phyloP scores from a whole-genome alignment of 352 stramenopile genomes.

The Phytophthora crassamura region DNA sequence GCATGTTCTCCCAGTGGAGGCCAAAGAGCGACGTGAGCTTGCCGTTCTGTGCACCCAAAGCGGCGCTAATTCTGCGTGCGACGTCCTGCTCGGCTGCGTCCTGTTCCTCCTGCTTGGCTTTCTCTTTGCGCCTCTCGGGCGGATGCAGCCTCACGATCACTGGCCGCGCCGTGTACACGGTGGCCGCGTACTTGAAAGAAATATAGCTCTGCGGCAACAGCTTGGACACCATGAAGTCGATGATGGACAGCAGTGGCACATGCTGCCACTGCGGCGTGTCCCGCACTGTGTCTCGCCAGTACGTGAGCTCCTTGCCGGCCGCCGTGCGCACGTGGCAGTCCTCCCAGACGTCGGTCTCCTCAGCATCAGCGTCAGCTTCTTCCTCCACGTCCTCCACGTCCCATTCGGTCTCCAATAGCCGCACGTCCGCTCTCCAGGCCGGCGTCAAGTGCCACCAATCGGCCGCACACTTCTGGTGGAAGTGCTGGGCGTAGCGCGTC shows the following conservation, averaged over 20 bases:
- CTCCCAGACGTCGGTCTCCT: constrained; percentile 34
- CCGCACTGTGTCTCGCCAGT: constrained; percentile 48
- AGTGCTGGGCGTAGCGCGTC: constrained; percentile 57
- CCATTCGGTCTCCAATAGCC: constrained; percentile 50
- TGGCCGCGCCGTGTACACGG: constrained; percentile 58
- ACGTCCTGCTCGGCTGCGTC: constrained; percentile 30
- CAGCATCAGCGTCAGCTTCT: constrained; percentile 16
- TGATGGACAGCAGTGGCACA: constrained; percentile 53
- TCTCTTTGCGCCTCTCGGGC: constrained; percentile 17
- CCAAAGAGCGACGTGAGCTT: constrained; percentile 60
- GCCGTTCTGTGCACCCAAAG: constrained; percentile 32
- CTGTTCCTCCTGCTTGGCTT: background rate
- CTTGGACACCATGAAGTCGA: constrained; percentile 60
- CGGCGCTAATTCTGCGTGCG: constrained; percentile 34
- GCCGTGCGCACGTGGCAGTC: constrained; percentile 52
- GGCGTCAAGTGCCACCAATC: constrained; percentile 65
- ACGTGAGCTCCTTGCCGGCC: constrained; percentile 34
- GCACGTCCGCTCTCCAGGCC: constrained; percentile 44
- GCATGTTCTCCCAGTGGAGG: constrained; percentile 74
- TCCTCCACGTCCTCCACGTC: constrained; percentile 55
- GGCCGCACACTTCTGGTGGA: constrained; percentile 57
- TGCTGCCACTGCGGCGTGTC: constrained; percentile 60
- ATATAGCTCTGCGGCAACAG: constrained; percentile 67
- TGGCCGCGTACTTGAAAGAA: constrained; percentile 64
- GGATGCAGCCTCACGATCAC: constrained; percentile 53